These are phyloP conservation scores for Aspergillaceae sp. DNA, from an alignment of 2,329 filamentous ascomycete species.

Conservation along the genomic window DNA sequence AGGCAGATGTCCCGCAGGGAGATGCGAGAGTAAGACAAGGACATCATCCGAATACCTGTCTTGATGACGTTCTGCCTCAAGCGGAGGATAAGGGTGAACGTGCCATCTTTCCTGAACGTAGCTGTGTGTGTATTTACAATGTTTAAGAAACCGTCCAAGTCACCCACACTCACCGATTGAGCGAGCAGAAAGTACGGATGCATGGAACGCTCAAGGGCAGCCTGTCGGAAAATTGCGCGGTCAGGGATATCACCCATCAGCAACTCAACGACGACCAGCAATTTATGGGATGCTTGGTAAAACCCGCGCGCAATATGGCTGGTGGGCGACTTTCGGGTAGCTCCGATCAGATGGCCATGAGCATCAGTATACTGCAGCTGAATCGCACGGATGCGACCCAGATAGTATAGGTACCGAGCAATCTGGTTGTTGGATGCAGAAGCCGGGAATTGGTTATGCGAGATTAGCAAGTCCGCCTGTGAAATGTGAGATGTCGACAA, in stretches of 20 bases:
- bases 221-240: conserved; percentile 83
- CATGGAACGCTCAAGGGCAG: conserved; percentile 75
- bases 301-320: conserved; percentile 85
- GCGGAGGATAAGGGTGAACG: conserved; percentile 89
- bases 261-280: conserved; percentile 91
- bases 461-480: conserved; percentile 90
- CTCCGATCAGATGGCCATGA: conserved; percentile 85
- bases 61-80: conserved; percentile 98
- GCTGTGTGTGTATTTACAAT: conserved; percentile 73
- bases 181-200: conserved; percentile 91
- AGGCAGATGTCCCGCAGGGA: conserved; percentile 96
- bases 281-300: conserved; percentile 90
- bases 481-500: conserved; percentile 92
- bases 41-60: conserved; percentile 98
- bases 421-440: conserved; percentile 97
- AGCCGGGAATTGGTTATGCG: conserved; percentile 89
- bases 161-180: conserved; percentile 91
- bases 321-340: conserved; percentile 89
- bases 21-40: conserved; percentile 92
- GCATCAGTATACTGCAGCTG: conserved; percentile 96
- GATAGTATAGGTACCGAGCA: conserved; percentile 92
- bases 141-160: conserved; percentile 85
- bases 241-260: conserved; percentile 98
- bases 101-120: conserved; percentile 85
- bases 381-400: conserved; percentile 91